Conservation (phyloP, 495 filamentous ascomycete species). For the Astrothelium macrocarpum region DNA sequence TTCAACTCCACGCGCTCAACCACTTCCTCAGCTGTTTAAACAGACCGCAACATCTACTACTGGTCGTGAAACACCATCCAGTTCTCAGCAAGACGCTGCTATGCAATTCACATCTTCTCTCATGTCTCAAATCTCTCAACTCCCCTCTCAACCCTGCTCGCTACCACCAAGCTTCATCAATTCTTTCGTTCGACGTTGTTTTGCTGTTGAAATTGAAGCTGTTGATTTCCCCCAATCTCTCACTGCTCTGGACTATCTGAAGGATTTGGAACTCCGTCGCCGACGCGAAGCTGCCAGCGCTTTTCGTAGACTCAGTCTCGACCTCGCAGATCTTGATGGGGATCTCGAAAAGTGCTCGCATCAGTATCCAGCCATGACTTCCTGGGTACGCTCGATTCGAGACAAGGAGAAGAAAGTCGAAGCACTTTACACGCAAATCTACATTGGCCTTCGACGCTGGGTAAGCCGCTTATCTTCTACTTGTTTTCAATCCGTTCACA, state of each 20-base stretch:
- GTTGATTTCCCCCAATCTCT: conserved; percentile 67
- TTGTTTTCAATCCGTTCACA: neutral
- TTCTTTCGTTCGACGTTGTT: conserved; percentile 54
- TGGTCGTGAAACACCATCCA: conserved; percentile 13
- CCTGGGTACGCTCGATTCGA: conserved; percentile 47
- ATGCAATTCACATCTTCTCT: conserved; percentile 53
- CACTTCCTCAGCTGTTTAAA: conserved; percentile 28
- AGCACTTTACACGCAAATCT: conserved; percentile 54
- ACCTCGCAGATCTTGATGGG: conserved; percentile 29
- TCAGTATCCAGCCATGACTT: conserved; percentile 42
- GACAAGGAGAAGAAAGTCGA: conserved; percentile 50
- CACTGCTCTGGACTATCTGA: conserved; percentile 62
- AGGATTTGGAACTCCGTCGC: conserved; percentile 55
- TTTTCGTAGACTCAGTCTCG: conserved; percentile 74
- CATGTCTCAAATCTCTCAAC: conserved; percentile 52
- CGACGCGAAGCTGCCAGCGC: conserved; percentile 66
- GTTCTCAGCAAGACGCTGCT: conserved; percentile 31
- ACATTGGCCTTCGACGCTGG: conserved; percentile 61
- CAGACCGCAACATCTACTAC: conserved; percentile 13
- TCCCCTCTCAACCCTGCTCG: conserved; percentile 55
- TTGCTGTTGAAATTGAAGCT: conserved; percentile 43
- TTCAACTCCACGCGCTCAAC: conserved; percentile 43
- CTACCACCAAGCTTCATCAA: conserved; percentile 59
- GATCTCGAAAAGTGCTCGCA: conserved; percentile 35
- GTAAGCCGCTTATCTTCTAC: conserved; percentile 34